Evolutionary conservation across 2,329 filamentous ascomycete species (phyloP).

Genomic region (Beauveria varroae): DNA sequence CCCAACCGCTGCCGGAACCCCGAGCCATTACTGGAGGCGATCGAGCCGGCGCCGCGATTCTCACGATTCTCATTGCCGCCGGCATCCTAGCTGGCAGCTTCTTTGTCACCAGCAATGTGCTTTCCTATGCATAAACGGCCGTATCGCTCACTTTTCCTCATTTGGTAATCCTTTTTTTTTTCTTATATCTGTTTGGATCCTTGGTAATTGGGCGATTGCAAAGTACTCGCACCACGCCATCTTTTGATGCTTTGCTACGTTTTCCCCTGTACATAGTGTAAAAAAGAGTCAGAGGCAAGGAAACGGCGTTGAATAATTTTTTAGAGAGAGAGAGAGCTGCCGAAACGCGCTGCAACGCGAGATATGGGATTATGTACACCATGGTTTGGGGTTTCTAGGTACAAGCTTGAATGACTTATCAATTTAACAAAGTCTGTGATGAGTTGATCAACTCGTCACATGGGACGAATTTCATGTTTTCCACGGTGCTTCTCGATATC

Average conservation of each 20-base stretch:
- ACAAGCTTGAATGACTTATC: conserved; percentile 1
- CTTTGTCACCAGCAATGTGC: conserved; percentile 36
- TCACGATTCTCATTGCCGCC: conserved; percentile 42
- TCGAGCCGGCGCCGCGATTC: conserved; percentile 47
- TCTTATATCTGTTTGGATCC: not conserved
- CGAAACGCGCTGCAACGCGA: not conserved
- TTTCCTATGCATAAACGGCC: conserved; percentile 1
- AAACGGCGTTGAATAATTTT: conserved; percentile 5
- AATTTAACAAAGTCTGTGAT: not conserved
- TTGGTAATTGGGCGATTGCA: not conserved
- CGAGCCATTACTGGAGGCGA: conserved; percentile 40
- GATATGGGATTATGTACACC: not conserved
- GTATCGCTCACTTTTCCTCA: not conserved
- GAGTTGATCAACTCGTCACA: not conserved
- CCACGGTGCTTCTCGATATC: not conserved
- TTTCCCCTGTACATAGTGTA: conserved; percentile 7
- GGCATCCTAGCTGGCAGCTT: conserved; percentile 42
- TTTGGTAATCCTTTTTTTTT: not conserved
- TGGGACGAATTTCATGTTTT: not conserved
- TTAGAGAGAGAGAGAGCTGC: not conserved
- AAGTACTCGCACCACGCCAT: not conserved
- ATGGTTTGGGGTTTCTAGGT: not conserved
- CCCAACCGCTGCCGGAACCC: conserved; percentile 20
- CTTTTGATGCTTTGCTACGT: not conserved
- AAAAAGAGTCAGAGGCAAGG: not conserved